phyloP scores from a whole-genome alignment of 257 asterid species.

The Scutellaria galericulata region DNA sequence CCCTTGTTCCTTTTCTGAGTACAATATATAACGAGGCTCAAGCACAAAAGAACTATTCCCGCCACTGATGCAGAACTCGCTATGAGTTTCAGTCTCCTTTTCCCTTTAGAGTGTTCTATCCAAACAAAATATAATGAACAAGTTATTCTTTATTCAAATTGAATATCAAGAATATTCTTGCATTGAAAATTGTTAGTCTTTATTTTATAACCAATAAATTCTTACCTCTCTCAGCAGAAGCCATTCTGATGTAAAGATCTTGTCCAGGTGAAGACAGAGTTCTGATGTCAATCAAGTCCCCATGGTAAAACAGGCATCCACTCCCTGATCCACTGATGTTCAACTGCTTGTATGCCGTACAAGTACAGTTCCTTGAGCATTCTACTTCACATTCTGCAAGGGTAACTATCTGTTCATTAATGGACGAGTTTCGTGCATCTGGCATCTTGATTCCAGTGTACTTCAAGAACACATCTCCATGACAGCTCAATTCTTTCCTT shows the following conservation, averaged over 20 bases:
- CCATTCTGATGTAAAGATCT: conserved; percentile 45
- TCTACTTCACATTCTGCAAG: conserved; percentile 40
- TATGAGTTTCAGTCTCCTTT: neutral
- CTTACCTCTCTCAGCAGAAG: conserved; percentile 44
- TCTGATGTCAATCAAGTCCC: conserved; percentile 49
- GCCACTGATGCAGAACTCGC: neutral
- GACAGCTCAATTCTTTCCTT: conserved; percentile 32
- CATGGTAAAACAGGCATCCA: conserved; percentile 50
- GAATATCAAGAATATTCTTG: neutral
- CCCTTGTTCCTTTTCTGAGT: neutral
- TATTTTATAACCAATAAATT: neutral
- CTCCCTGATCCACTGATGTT: conserved; percentile 29
- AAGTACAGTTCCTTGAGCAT: conserved; percentile 45
- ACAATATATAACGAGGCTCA: neutral
- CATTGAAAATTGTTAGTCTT: no score
- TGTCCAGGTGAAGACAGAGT: conserved; percentile 11
- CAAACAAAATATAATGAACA: neutral
- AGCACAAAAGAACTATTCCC: neutral
- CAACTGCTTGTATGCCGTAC: conserved; percentile 47
- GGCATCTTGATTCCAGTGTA: conserved; percentile 44
- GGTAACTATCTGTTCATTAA: conserved; percentile 13
- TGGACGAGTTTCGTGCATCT: conserved; percentile 32
- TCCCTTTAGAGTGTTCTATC: neutral
- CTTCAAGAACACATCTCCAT: conserved; percentile 30
- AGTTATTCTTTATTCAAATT: neutral